phyloP scores from a whole-genome alignment of 208 protist genomes.

The Phytomonas serpens region DNA sequence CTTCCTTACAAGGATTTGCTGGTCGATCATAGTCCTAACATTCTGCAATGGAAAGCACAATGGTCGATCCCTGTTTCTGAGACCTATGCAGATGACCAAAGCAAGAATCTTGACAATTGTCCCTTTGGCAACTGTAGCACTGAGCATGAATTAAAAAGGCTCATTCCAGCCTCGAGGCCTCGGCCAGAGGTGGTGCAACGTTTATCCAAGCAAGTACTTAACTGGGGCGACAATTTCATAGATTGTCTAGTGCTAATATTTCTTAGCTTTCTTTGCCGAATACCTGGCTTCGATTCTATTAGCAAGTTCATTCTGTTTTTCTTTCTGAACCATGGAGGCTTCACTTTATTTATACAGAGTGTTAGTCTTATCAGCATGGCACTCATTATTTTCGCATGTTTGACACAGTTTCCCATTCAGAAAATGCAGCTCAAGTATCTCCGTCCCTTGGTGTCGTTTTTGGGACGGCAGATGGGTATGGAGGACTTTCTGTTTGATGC shows the following conservation, averaged over 20 bases:
- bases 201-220: not conserved
- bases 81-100: not conserved
- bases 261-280: not conserved
- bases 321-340: not conserved
- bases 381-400: slow-evolving; percentile 12
- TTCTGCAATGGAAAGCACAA: not conserved
- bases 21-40: not conserved
- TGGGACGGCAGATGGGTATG: slow-evolving; percentile 32
- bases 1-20: not conserved
- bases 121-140: not conserved
- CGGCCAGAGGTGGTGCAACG: not conserved
- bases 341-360: not conserved
- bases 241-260: not conserved
- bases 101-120: not conserved
- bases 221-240: not conserved
- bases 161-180: not conserved
- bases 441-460: slow-evolving; percentile 24
- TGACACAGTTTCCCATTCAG: slow-evolving; percentile 33
- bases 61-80: not conserved
- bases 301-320: not conserved
- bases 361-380: not conserved
- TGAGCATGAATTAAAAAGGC: not conserved
- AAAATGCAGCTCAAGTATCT: slow-evolving; percentile 38
- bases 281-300: not conserved
- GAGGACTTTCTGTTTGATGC: slow-evolving; percentile 62